Evolutionary conservation across 805 yeast species (phyloP).

Genomic region (Zygosaccharomyces pseudorouxii): DNA sequence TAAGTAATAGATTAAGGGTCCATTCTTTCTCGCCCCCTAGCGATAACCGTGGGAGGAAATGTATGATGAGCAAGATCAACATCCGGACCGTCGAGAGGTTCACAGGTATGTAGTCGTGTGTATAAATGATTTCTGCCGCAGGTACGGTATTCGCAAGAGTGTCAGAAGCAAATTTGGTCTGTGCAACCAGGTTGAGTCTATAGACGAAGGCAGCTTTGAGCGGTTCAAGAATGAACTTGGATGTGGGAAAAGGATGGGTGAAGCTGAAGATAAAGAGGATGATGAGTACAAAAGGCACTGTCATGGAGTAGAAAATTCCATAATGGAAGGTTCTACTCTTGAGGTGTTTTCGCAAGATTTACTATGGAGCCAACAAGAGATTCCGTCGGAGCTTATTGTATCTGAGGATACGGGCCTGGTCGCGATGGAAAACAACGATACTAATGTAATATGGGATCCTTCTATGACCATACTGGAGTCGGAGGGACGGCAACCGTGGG

Average conservation of each 20-base stretch:
- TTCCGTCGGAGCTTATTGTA: constrained; percentile 1
- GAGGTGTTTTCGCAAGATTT: constrained; percentile 3
- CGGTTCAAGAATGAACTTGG: neutral
- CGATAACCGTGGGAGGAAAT: neutral
- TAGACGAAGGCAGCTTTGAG: constrained; percentile 10
- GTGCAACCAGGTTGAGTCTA: constrained; percentile 8
- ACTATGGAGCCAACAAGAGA: constrained; percentile 4
- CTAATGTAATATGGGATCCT: neutral
- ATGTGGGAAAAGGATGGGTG: neutral
- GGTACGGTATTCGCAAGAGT: constrained; percentile 3
- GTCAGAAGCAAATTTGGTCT: constrained; percentile 10
- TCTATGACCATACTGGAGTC: constrained; percentile 1
- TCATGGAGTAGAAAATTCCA: constrained; percentile 6
- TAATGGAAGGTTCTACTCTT: constrained; percentile 11
- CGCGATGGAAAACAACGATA: too few relatives aligned
- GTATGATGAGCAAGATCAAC: constrained; percentile 1
- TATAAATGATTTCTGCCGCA: constrained; percentile 10
- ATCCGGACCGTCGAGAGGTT: neutral
- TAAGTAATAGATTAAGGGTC: neutral
- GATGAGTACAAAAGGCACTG: constrained; percentile 2
- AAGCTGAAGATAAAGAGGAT: neutral
- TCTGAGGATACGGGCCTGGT: constrained; percentile 9
- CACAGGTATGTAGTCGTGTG: constrained; percentile 5
- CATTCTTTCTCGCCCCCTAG: neutral
- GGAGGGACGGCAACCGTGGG: neutral